phyloP scores from a whole-genome alignment of 352 stramenopile species.

The Phytopythium cucurbitacearum region DNA sequence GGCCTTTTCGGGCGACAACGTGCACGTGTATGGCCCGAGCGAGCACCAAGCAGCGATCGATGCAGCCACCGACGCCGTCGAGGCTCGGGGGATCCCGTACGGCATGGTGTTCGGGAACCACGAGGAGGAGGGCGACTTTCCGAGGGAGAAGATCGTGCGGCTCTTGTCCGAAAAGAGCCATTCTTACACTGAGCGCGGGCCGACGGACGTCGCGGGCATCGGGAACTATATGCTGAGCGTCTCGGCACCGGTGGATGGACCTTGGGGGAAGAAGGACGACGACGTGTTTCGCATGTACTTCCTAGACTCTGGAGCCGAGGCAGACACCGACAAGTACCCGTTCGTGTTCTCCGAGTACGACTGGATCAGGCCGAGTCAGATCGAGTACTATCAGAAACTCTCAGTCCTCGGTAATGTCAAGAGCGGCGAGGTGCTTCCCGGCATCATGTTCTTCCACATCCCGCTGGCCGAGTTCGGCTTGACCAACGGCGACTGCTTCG shows the following conservation, averaged over 20 bases:
- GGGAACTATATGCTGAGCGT: constrained; percentile 63
- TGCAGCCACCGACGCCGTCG: constrained; percentile 24
- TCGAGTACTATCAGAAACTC: constrained; percentile 35
- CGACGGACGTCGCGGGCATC: constrained; percentile 24
- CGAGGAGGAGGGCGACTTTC: constrained; percentile 36
- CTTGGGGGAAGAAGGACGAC: constrained; percentile 23
- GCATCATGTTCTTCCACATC: constrained; percentile 71
- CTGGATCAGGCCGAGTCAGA: constrained; percentile 49
- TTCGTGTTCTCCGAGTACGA: constrained; percentile 35
- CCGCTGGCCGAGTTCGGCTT: constrained; percentile 43
- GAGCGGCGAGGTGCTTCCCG: constrained; percentile 18
- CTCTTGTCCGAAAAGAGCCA: constrained; percentile 26
- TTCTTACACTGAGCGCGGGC: constrained; percentile 40
- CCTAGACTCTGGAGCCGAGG: constrained; percentile 35
- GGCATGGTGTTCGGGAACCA: constrained; percentile 63
- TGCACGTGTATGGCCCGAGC: constrained; percentile 21
- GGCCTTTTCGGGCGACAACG: constrained; percentile 57
- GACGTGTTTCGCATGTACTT: constrained; percentile 64
- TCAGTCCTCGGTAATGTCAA: constrained; percentile 15
- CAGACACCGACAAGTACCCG: constrained; percentile 25
- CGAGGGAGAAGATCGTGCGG: constrained; percentile 27
- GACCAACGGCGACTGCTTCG: constrained; percentile 12
- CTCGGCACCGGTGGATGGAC: constrained; percentile 19
- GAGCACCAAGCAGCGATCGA: constrained; percentile 32
- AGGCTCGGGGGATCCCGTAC: constrained; percentile 47